Conservation (phyloP, 176 grass and related monocot species). For the Juncus effusus region DNA sequence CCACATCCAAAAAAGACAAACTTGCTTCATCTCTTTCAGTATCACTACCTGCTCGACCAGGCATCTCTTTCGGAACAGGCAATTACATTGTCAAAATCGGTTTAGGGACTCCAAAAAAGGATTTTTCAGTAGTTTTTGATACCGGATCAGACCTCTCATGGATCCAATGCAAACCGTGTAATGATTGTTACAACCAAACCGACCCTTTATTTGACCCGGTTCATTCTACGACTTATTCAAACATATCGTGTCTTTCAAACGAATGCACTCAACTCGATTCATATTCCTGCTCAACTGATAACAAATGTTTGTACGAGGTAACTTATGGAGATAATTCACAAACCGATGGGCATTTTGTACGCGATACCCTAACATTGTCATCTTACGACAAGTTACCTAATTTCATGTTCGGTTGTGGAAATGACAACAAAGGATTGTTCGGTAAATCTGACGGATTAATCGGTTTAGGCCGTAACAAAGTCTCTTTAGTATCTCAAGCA, state of each 20-base stretch:
- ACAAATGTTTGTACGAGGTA: constrained; percentile 52
- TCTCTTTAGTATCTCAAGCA: constrained; percentile 62
- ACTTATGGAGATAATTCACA: constrained; percentile 60
- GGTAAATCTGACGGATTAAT: constrained; percentile 51
- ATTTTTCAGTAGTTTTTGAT: constrained; percentile 60
- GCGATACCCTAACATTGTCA: constrained; percentile 53
- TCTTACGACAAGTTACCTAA: constrained; percentile 21
- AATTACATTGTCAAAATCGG: constrained; percentile 71
- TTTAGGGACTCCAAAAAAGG: constrained; percentile 51
- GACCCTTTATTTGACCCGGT: constrained; percentile 75
- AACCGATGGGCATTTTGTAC: constrained; percentile 50
- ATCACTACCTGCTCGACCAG: constrained; percentile 42
- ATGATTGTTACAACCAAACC: constrained; percentile 51
- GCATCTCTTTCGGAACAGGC: constrained; percentile 42
- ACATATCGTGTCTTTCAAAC: constrained; percentile 28
- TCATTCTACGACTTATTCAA: constrained; percentile 45
- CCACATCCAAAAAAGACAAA: background rate
- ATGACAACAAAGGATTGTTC: constrained; percentile 44
- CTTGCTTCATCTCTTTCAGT: constrained; percentile 27
- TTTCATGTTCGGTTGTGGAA: constrained; percentile 76
- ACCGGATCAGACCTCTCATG: constrained; percentile 85
- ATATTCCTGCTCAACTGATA: constrained; percentile 20
- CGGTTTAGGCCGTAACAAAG: constrained; percentile 54
- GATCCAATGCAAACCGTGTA: constrained; percentile 75
- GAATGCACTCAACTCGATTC: constrained; percentile 46